These are phyloP conservation scores for Meredithiella fracta DNA, from an alignment of 2,329 filamentous ascomycete species.

Conservation along the genomic window DNA sequence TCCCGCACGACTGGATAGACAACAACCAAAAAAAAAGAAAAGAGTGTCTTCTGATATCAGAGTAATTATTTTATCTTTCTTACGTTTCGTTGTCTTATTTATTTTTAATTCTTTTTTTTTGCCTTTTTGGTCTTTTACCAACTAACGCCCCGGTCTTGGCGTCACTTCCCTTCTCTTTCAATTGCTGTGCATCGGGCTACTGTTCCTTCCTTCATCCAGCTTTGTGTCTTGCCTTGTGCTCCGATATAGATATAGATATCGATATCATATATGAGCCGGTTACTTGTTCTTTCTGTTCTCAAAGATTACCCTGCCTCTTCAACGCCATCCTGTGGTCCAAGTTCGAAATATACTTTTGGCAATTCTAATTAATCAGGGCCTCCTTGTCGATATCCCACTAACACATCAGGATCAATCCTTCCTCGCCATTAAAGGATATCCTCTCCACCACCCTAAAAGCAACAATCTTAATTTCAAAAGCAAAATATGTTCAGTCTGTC, in stretches of 20 bases:
- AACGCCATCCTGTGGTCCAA: neutral
- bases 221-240: neutral
- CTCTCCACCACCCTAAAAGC: neutral
- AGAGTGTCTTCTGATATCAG: neutral
- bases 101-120: slow-evolving; percentile 3
- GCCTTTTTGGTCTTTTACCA: neutral
- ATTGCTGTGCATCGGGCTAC: neutral
- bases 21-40: neutral
- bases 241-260: neutral
- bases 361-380: neutral
- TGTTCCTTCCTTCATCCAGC: neutral
- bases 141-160: slow-evolving; percentile 2
- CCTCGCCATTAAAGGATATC: neutral
- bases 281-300: neutral
- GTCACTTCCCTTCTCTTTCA: neutral
- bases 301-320: neutral
- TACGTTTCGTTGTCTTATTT: neutral
- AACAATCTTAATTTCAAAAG: too few relatives aligned
- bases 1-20: neutral
- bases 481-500: neutral
- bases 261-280: neutral
- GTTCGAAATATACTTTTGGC: neutral
- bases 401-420: neutral
- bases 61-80: neutral
- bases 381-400: neutral